Evolutionary conservation across 2,329 filamentous ascomycete species (phyloP).

Genomic region (Penicillium sp.): DNA sequence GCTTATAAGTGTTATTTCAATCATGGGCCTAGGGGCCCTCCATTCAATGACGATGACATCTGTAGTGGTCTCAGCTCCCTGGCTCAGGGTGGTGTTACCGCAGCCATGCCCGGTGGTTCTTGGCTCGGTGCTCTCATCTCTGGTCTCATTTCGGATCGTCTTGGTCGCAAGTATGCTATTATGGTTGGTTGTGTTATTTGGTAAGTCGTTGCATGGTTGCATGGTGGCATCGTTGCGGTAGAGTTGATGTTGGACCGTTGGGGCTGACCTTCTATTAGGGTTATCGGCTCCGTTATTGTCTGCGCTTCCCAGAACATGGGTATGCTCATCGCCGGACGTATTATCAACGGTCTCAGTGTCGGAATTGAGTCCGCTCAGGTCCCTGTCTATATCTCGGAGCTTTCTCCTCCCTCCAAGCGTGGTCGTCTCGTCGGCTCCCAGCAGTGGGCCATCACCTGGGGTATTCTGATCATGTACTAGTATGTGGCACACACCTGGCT

Average conservation of each 20-base stretch:
- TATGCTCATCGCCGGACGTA: slow-evolving; percentile 68
- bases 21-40: slow-evolving; percentile 56
- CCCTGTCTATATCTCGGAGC: slow-evolving; percentile 69
- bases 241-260: not conserved
- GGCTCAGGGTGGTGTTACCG: slow-evolving; percentile 67
- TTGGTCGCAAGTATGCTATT: slow-evolving; percentile 55
- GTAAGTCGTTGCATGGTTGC: slow-evolving; percentile 27
- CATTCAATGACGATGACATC: slow-evolving; percentile 47
- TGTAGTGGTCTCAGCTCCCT: slow-evolving; percentile 51
- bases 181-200: slow-evolving; percentile 52
- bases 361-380: slow-evolving; percentile 71
- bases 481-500: slow-evolving; percentile 57
- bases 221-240: not conserved
- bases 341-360: slow-evolving; percentile 70
- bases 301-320: slow-evolving; percentile 61
- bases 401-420: slow-evolving; percentile 58
- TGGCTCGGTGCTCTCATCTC: slow-evolving; percentile 61
- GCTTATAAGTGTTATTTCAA: slow-evolving; percentile 69
- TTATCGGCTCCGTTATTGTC: slow-evolving; percentile 57
- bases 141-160: slow-evolving; percentile 55
- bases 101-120: slow-evolving; percentile 72
- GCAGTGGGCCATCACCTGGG: slow-evolving; percentile 74
- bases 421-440: slow-evolving; percentile 69
- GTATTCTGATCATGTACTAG: slow-evolving; percentile 70
- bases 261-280: slow-evolving; percentile 45